Evolutionary conservation across 177 flowering plant genomes (phyloP), one percentile per base, ranked within the genome.

Genomic region (Vitis hybrid): DNA sequence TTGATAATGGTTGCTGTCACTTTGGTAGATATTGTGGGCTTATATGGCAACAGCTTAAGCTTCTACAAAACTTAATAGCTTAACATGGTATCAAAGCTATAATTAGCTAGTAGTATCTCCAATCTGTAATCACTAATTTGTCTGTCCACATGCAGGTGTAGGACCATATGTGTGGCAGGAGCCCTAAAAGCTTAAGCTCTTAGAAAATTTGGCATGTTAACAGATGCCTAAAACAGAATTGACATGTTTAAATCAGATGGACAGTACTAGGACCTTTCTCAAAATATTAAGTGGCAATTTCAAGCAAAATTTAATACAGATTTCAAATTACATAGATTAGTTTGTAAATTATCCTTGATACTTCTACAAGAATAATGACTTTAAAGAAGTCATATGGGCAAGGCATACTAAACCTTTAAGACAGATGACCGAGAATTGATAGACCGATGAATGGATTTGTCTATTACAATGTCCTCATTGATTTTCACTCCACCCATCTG

Each of bases 401-500:
- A 52, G 18, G 50, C 22, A 18, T 59, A 15, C 31, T 65, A 20
- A 62, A 95, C 99, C 99, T 92, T 92, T 59, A 96, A 71, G 58
- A 92, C 97, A 31, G 95, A 82, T 72, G 95, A 89, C 71, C 85
- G 88, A 67, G 98, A 85, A 80, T 96, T 91, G 77, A 89, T 82
- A 58, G 88, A 80, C 67, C 70, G 79, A 79, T 94, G 99, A 76
- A 96, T 89, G 53, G 94, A 75, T 77, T 89, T 88, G 65, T 96
- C 99, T 22, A 96, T 92, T 8, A 85, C 53, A 70, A 90, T 82
- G 68, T 90, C 89, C 73, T 89, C 92, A 64, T 82, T 81, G 77
- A 96, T 94, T 59, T 82, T 83, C 66, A 88, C 90, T 75, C 99
- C 99, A 79, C 92, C 92, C 97, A 92, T 91, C 82, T 89, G 85